Conservation (phyloP, 768 basidiomycete species). For the Tylopilus sp. region DNA sequence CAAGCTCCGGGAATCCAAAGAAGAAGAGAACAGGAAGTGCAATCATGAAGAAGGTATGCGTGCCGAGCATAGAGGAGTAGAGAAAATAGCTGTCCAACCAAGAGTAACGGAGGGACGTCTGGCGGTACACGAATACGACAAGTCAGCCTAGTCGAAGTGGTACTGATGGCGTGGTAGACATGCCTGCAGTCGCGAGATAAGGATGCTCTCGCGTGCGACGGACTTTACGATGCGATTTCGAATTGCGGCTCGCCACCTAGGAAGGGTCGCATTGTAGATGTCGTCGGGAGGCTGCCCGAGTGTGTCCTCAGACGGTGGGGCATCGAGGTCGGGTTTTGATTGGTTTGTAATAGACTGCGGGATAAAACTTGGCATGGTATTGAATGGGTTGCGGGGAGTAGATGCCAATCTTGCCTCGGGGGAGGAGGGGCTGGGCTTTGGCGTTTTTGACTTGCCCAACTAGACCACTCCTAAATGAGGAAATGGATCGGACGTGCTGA, state of each 20-base stretch:
- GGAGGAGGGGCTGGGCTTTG: not conserved
- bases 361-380: not conserved
- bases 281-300: conserved; percentile 34
- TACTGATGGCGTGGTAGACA: conserved; percentile 10
- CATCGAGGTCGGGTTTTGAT: not conserved
- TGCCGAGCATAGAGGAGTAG: conserved; percentile 74
- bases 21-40: conserved; percentile 84
- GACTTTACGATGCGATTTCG: conserved; percentile 50
- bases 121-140: not conserved
- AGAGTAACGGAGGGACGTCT: conserved; percentile 56
- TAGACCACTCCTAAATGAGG: too few relatives aligned
- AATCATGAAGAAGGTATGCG: conserved; percentile 93
- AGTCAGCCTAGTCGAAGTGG: conserved; percentile 12
- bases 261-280: conserved; percentile 61
- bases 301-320: not conserved
- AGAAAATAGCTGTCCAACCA: conserved; percentile 82
- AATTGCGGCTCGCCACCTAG: conserved; percentile 62
- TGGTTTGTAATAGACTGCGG: not conserved
- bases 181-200: conserved; percentile 70
- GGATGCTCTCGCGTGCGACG: conserved; percentile 55
- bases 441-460: too few relatives aligned
- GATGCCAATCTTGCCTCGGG: not conserved
- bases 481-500: too few relatives aligned
- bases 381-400: too few relatives aligned
- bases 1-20: conserved; percentile 74